phyloP scores from a whole-genome alignment of 106 monocot genomes.

The Narthecium ossifragum region DNA sequence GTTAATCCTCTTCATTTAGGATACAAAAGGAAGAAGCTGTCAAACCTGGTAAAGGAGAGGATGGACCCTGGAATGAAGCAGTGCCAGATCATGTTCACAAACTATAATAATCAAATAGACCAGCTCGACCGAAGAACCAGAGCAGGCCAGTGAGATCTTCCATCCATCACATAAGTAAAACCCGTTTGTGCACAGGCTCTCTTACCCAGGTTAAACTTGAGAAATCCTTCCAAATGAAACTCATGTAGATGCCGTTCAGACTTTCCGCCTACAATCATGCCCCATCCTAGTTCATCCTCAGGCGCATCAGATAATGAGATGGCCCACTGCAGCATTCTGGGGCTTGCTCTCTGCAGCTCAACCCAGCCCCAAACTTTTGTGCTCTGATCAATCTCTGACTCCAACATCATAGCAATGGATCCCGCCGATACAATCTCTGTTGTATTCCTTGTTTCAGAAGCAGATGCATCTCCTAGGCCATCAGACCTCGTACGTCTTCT shows the following conservation, averaged over 20 bases:
- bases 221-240: slow-evolving; percentile 69
- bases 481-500: slow-evolving; percentile 5
- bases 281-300: slow-evolving; percentile 75
- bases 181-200: slow-evolving; percentile 60
- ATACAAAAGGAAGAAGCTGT: no score
- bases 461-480: not conserved
- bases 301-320: slow-evolving; percentile 61
- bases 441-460: not conserved
- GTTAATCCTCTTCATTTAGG: no score
- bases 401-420: slow-evolving; percentile 60
- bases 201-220: slow-evolving; percentile 51
- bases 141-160: slow-evolving; percentile 30
- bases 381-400: slow-evolving; percentile 46
- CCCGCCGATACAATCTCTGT: slow-evolving; percentile 13
- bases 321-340: slow-evolving; percentile 37
- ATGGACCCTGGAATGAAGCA: no score
- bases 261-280: slow-evolving; percentile 45
- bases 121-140: slow-evolving; percentile 58
- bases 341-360: slow-evolving; percentile 41
- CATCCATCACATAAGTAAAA: slow-evolving; percentile 41
- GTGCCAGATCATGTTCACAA: no score
- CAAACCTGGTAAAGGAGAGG: no score
- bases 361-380: slow-evolving; percentile 58
- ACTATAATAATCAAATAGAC: slow-evolving; percentile 52
- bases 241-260: slow-evolving; percentile 18